Evolutionary conservation across 2,329 filamentous ascomycete genomes (phyloP).

Genomic region (Ilyonectria mors-panacis): DNA sequence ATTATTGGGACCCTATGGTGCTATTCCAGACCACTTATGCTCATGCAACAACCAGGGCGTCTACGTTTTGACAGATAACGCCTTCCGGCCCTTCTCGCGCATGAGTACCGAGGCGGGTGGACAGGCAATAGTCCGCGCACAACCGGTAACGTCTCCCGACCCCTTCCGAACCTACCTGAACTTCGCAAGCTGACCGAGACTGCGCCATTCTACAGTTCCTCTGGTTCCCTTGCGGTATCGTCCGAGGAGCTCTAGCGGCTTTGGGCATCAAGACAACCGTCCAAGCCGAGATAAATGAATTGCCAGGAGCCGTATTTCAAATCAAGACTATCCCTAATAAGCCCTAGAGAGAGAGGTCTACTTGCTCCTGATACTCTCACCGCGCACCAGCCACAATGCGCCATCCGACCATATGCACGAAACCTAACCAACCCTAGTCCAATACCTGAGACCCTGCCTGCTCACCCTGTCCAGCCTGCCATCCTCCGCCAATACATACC

Average conservation of each 20-base stretch:
- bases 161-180: constrained; percentile 11
- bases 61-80: constrained; percentile 94
- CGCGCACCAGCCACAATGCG: constrained; percentile 35
- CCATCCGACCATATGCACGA: constrained; percentile 36
- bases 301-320: constrained; percentile 93
- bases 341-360: constrained; percentile 53
- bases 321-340: constrained; percentile 85
- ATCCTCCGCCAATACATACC: constrained; percentile 36
- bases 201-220: constrained; percentile 76
- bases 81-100: constrained; percentile 88
- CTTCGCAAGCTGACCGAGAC: constrained; percentile 28
- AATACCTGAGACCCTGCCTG: constrained; percentile 31
- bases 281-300: constrained; percentile 88
- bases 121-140: constrained; percentile 80
- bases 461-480: neutral
- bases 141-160: constrained; percentile 75
- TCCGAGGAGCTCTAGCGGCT: constrained; percentile 91
- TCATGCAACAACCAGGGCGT: constrained; percentile 74
- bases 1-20: neutral
- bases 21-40: constrained; percentile 10
- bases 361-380: constrained; percentile 45
- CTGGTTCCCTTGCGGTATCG: constrained; percentile 94
- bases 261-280: constrained; percentile 93
- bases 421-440: constrained; percentile 40
- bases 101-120: constrained; percentile 89